Percentiles rank a stretch among this genome's conserved stretches.
phyloP scores from a whole-genome alignment of 179 eudicot species.

The Vitellaria paradoxa region DNA sequence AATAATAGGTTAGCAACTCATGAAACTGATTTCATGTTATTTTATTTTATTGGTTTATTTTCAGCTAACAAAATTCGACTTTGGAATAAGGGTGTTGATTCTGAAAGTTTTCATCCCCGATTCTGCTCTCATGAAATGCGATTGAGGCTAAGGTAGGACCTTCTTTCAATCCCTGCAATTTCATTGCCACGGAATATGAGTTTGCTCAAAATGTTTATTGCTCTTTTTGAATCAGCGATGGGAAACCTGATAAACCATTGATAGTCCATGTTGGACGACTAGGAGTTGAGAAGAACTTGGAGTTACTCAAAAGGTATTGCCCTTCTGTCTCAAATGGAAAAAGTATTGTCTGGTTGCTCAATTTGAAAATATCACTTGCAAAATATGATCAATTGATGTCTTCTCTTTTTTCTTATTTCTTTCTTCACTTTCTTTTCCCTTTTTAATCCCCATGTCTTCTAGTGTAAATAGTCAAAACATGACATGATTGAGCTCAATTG shows the following conservation, averaged over 20 bases:
- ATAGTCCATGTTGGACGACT: slow-evolving; percentile 94
- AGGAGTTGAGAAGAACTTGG: slow-evolving; percentile 96
- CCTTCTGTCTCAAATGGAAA: background rate
- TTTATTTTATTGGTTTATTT: slow-evolving; percentile 9
- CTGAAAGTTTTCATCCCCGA: slow-evolving; percentile 86
- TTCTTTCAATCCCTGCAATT: slow-evolving; percentile 1
- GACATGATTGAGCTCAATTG: background rate
- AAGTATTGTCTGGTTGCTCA: background rate
- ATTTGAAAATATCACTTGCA: slow-evolving; percentile 7
- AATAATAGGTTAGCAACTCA: background rate
- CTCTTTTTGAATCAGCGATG: slow-evolving; percentile 45
- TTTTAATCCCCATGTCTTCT: background rate
- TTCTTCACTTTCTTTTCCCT: too few species aligned
- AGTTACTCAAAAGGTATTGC: slow-evolving; percentile 80
- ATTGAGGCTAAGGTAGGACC: slow-evolving; percentile 62
- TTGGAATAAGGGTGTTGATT: slow-evolving; percentile 99
- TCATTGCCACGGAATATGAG: background rate
- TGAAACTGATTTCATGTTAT: slow-evolving; percentile 13
- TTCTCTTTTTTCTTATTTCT: too few species aligned
- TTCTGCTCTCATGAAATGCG: slow-evolving; percentile 81
- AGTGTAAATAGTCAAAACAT: background rate
- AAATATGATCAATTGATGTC: background rate
- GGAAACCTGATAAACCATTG: slow-evolving; percentile 82
- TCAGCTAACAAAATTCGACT: slow-evolving; percentile 81
- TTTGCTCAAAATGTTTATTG: background rate